These are phyloP conservation scores for Dacryopinax primogenitus DNA, from an alignment of 768 basidiomycete species.

Conservation along the genomic window DNA sequence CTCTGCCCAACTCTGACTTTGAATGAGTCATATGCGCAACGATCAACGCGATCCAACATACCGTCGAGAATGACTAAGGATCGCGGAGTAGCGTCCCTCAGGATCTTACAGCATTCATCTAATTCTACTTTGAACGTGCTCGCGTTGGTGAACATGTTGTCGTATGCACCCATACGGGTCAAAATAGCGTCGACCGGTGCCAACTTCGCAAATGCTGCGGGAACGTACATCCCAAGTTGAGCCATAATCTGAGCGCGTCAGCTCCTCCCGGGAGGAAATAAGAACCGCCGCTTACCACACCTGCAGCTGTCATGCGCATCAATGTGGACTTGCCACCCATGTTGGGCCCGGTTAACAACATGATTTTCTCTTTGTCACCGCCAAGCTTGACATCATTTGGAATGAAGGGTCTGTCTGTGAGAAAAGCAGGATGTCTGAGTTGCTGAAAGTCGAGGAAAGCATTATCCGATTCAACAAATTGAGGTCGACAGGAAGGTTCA, in stretches of 20 bases:
- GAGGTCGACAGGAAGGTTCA: constrained; percentile 86
- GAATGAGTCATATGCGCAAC: background rate
- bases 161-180: constrained; percentile 97
- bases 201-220: constrained; percentile 71
- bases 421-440: constrained; percentile 75
- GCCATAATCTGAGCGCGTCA: constrained; percentile 60
- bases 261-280: background rate
- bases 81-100: constrained; percentile 84
- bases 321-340: constrained; percentile 36
- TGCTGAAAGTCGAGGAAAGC: constrained; percentile 81
- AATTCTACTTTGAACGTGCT: constrained; percentile 98
- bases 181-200: constrained; percentile 84
- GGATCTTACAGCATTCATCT: constrained; percentile 93
- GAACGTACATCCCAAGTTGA: constrained; percentile 90
- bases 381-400: constrained; percentile 87
- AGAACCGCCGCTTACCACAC: constrained; percentile 46
- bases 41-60: constrained; percentile 27
- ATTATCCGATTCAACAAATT: constrained; percentile 64
- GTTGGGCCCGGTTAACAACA: constrained; percentile 69
- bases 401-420: constrained; percentile 58
- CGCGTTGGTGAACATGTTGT: constrained; percentile 88
- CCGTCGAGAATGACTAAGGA: constrained; percentile 93
- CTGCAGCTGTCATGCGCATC: constrained; percentile 93
- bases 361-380: constrained; percentile 54
- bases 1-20: constrained; percentile 73